These are phyloP conservation scores for Dacryopinax primogenitus DNA, from an alignment of 768 basidiomycete species.

Conservation along the genomic window DNA sequence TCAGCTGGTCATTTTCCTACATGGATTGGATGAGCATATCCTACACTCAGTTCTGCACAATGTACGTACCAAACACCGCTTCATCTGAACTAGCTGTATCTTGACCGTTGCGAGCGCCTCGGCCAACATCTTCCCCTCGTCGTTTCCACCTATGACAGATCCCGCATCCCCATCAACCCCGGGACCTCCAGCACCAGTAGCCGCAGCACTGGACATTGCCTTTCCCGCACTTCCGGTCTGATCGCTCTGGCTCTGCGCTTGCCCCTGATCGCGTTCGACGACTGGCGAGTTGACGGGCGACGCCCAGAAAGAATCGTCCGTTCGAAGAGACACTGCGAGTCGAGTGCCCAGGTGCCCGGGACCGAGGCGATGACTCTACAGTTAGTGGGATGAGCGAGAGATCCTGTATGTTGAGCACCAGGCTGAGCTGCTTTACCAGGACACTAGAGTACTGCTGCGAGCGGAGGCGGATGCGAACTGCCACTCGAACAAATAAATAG, in stretches of 20 bases:
- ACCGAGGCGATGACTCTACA: neutral
- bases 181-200: neutral
- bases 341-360: neutral
- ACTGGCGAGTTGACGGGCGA: conserved; percentile 4
- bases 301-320: neutral
- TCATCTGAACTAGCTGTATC: conserved; percentile 89
- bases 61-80: conserved; percentile 66
- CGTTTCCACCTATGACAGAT: neutral
- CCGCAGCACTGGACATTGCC: neutral
- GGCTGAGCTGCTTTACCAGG: neutral
- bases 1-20: conserved; percentile 88
- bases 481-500: too few relatives aligned
- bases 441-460: neutral
- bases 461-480: neutral
- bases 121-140: conserved; percentile 64
- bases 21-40: neutral
- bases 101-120: conserved; percentile 78
- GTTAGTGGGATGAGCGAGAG: neutral
- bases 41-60: neutral
- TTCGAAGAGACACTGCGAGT: neutral
- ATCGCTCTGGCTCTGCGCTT: neutral
- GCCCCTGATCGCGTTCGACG: neutral
- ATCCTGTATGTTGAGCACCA: too few relatives aligned
- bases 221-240: neutral
- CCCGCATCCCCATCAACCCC: neutral